Evolutionary conservation across 1,139 yeast species (phyloP).

Genomic region (Yamadazyma taylorii): DNA sequence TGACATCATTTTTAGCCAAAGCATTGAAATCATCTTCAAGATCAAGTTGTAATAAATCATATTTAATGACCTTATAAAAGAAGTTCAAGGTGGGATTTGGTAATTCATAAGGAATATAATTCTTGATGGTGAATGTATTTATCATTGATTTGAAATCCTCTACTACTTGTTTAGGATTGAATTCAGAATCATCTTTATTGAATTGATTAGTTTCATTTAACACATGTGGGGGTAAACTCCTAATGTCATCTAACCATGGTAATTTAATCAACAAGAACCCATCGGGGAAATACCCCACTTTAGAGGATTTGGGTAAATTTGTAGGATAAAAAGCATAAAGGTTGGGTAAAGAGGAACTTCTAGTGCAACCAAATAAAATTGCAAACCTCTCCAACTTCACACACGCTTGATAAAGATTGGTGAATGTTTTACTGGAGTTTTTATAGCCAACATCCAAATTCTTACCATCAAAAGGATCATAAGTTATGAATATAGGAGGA

Average conservation of each 20-base stretch:
- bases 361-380: constrained; percentile 68
- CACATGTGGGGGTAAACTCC: constrained; percentile 44
- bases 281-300: constrained; percentile 45
- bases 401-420: constrained; percentile 66
- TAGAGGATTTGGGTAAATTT: constrained; percentile 21
- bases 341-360: constrained; percentile 55
- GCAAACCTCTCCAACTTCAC: constrained; percentile 55
- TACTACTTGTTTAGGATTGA: constrained; percentile 16
- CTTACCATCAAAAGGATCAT: constrained; percentile 36
- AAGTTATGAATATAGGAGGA: constrained; percentile 59
- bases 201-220: constrained; percentile 13
- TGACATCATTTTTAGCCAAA: constrained; percentile 10
- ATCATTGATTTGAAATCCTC: constrained; percentile 18
- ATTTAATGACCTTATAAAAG: constrained; percentile 64
- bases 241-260: constrained; percentile 67
- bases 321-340: constrained; percentile 66
- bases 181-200: constrained; percentile 8
- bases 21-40: constrained; percentile 12
- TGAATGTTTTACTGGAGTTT: constrained; percentile 68
- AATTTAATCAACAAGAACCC: constrained; percentile 60
- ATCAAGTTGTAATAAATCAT: constrained; percentile 60
- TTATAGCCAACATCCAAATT: constrained; percentile 38
- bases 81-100: constrained; percentile 69
- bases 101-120: constrained; percentile 57
- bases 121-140: constrained; percentile 18